Evolutionary conservation across 2,329 filamentous ascomycete species (phyloP), one percentile per base, ranked within the genome.

Genomic region (Mollisia scopiformis): DNA sequence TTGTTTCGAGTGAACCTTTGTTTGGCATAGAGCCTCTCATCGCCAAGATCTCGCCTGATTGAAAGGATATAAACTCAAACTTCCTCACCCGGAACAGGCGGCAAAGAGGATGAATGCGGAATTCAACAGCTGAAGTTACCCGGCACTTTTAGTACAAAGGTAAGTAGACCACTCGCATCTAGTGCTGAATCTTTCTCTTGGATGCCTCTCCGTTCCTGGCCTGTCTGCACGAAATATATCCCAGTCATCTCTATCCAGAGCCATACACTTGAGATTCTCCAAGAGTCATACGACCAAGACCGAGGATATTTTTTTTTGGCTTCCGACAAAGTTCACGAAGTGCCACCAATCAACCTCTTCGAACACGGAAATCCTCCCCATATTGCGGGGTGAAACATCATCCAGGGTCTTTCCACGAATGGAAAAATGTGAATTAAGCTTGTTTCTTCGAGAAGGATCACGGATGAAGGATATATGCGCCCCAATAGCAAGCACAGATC

Each of bases 391-490:
- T 31, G 49, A 33, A 33, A 52, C 49, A 35, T 23, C 49, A 19
- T 30, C 6, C 47, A 27, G 23, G 6, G 28, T 51, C 21, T 52
- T 52, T 52, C 49, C 49, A 52, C 49, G 28, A 52, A 52, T 52
- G 27, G 28, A 10, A 43, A 43, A 6, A 19, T 10, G 33, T 7
- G 49, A 21, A 8, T 52, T 35, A 13, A 35, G 49, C 49, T 31
- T 50, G 11, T 50, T 14, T 50, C 19, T 50, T 50, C 6, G 28
- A 27, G 46, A 19, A 43, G 39, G 39, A 43, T 43, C 39, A 19
- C 11, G 2, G 7, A 10, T 43, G 6, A 19, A 19, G 2, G 10
- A 6, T 50, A 50, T 31, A 28, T 50, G 46, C 23, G 46, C 46
- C 30, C 46, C 46, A 50, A 43, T 43, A 2, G 19, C 39, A 6